Base-by-base conservation (phyloP, 805 yeast genomes). In the Lachancea sp. region DNA sequence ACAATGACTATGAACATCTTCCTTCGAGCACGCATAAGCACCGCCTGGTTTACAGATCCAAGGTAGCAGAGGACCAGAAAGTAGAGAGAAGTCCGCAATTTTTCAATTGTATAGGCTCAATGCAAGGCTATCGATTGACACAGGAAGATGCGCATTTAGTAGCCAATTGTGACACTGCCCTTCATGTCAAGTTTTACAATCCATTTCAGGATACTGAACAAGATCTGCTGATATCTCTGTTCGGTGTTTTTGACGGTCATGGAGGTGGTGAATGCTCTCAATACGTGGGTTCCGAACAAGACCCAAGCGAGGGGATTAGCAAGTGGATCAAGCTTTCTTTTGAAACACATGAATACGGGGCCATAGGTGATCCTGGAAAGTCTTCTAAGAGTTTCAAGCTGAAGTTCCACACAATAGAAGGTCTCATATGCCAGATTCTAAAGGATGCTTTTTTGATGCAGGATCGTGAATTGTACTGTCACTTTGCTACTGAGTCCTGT, bases 221-320 rank as follows among this genome's bases (percentile, higher is more conserved):
- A 5, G 36, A 47, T 4, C 49, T 49, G 32, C 46, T 50, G 21
- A 38, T 60, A 4, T 67, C 69, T 42, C 69, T 83, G 2, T 81
- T 79, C 57, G 87, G 82, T 0, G 83, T 83, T 1, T 83, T 80
- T 60, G 94, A 83, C 60, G 94, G 94, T 2, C 94, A 83, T 58
- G 94, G 94, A 2, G 89, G 90, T 12, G 67, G 72, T 5, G 71
- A 72, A 19, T 71, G 83, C 17, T 78, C 89, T 1, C 69, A 68
- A 25, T 74, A 16, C 20, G 43, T 40, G 11, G 30, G 43, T 29
- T 34, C 38, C 12, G 34, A 40, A 29, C 16, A 33, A 21, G 47
- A 46, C 17, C 40, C 38, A 17, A 43, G 39, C 34, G 40, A 43
- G 17, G 61, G 64, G 2, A 23, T 59, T 11, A 51, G 56, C 5